Evolutionary conservation across 2,329 filamentous ascomycete species (phyloP).

Genomic region (Chaetoscypha palmicola): DNA sequence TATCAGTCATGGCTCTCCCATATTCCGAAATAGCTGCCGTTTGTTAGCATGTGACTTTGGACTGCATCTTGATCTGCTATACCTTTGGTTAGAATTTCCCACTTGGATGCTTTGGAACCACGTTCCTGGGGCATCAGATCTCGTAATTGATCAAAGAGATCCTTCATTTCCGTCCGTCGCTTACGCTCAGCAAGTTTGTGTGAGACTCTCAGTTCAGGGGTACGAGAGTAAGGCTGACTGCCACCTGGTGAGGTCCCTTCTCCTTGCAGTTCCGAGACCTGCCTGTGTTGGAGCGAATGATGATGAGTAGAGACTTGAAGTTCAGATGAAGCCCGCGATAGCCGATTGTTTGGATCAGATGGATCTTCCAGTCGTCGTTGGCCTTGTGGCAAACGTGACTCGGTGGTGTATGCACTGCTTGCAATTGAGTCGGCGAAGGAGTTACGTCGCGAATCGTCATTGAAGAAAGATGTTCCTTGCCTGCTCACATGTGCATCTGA

Average conservation of each 20-base stretch:
- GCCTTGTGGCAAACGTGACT: slow-evolving; percentile 63
- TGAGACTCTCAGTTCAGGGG: slow-evolving; percentile 73
- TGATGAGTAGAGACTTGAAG: slow-evolving; percentile 52
- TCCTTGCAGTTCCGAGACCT: slow-evolving; percentile 60
- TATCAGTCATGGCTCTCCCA: slow-evolving; percentile 34
- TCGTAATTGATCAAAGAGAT: slow-evolving; percentile 73
- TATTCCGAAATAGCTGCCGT: slow-evolving; percentile 54
- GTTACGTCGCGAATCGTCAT: slow-evolving; percentile 59
- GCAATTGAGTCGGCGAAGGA: slow-evolving; percentile 72
- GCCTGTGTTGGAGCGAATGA: slow-evolving; percentile 68
- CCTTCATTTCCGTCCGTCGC: slow-evolving; percentile 81
- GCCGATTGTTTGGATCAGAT: slow-evolving; percentile 33
- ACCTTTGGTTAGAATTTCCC: slow-evolving; percentile 86
- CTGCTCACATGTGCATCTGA: slow-evolving; percentile 49
- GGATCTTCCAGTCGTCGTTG: slow-evolving; percentile 65
- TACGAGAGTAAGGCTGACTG: slow-evolving; percentile 72
- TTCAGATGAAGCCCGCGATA: slow-evolving; percentile 46
- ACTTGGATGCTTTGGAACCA: slow-evolving; percentile 80
- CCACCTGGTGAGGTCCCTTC: slow-evolving; percentile 46
- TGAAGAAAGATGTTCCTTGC: slow-evolving; percentile 32
- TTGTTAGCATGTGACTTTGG: slow-evolving; percentile 11
- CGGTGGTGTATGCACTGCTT: slow-evolving; percentile 71
- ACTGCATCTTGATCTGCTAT: slow-evolving; percentile 25
- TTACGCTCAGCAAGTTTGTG: slow-evolving; percentile 83
- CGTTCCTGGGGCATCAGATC: slow-evolving; percentile 73